Conservation (phyloP, 768 basidiomycete species). For the Kwoniella dendrophila region DNA sequence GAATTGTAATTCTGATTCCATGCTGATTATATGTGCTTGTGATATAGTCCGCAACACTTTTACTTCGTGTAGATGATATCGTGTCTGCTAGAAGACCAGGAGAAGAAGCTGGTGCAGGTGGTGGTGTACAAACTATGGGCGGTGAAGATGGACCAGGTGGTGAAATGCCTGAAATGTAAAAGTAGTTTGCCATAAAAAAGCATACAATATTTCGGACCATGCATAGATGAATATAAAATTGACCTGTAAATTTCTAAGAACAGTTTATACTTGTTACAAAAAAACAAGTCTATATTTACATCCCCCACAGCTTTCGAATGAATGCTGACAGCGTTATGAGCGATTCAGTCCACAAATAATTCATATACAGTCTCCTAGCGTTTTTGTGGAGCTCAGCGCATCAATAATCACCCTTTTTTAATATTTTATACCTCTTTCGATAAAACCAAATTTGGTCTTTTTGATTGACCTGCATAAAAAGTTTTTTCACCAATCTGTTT, state of each 20-base stretch:
- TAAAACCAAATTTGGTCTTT: constrained; percentile 17
- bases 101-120: constrained; percentile 46
- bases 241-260: not conserved
- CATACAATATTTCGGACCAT: constrained; percentile 2
- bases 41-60: constrained; percentile 76
- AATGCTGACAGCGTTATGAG: too few species aligned
- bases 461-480: constrained; percentile 19
- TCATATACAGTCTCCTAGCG: too few species aligned
- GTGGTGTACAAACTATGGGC: constrained; percentile 56
- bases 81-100: constrained; percentile 59
- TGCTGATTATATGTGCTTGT: not conserved
- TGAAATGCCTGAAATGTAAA: constrained; percentile 44
- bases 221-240: constrained; percentile 10
- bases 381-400: not conserved
- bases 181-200: not conserved
- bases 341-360: too few species aligned
- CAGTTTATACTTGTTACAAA: too few species aligned
- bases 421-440: not conserved
- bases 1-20: not conserved
- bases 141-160: constrained; percentile 38
- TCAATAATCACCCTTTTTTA: not conserved
- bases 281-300: not conserved
- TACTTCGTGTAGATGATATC: constrained; percentile 90
- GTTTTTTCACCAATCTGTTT: constrained; percentile 12
- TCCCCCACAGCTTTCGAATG: not conserved